Conservation (phyloP, 192 early-diverging fungal species). For the Coemansia sp. region DNA sequence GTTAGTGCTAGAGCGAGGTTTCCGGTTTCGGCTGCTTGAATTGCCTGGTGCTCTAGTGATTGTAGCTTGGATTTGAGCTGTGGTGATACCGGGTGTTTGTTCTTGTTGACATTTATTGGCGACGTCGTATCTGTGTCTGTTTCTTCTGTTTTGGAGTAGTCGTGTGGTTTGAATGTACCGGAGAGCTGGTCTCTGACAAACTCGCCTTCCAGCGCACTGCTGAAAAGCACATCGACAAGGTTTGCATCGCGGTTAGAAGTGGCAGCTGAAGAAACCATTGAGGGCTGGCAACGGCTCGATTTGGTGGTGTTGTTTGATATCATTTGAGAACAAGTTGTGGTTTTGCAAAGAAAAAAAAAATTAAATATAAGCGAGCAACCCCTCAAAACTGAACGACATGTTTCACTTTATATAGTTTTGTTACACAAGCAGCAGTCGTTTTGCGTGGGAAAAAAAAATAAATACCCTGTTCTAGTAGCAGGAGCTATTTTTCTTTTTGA, state of each 20-base stretch:
- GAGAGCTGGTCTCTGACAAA: constrained; percentile 48
- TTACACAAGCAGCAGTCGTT: too few species aligned
- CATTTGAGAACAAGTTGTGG: too few species aligned
- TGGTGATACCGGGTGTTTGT: constrained; percentile 5
- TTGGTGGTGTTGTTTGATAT: too few species aligned
- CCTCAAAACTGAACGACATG: too few species aligned
- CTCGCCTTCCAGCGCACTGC: constrained; percentile 38
- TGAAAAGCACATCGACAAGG: constrained; percentile 34
- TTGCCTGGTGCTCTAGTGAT: constrained; percentile 22
- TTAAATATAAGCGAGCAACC: too few species aligned
- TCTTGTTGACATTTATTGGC: neutral
- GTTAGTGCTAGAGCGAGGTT: constrained; percentile 33
- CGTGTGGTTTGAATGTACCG: constrained; percentile 20
- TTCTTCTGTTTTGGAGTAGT: neutral
- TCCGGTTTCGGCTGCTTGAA: constrained; percentile 43
- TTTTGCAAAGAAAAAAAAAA: too few species aligned
- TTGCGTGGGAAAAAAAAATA: too few species aligned
- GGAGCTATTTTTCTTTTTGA: too few species aligned
- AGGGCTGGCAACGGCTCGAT: too few species aligned
- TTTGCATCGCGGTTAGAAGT: constrained; percentile 21
- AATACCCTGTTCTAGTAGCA: too few species aligned
- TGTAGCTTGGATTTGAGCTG: constrained; percentile 12
- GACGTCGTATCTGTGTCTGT: neutral
- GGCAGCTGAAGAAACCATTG: too few species aligned
- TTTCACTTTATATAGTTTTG: too few species aligned